These are phyloP conservation scores for Yarrowia sp. DNA, from an alignment of 805 yeast species.

Conservation along the genomic window DNA sequence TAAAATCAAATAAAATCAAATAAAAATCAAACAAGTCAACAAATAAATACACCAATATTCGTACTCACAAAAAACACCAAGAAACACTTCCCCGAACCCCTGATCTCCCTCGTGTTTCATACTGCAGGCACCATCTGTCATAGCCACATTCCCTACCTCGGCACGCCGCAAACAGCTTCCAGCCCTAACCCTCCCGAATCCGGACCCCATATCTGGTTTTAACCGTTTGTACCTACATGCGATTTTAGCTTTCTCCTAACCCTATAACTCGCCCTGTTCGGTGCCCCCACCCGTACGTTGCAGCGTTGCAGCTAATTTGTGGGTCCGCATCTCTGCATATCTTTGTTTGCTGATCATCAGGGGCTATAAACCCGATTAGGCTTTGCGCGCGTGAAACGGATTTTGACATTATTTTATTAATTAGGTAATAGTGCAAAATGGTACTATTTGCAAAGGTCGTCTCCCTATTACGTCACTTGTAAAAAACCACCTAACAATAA, in stretches of 20 bases:
- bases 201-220: not conserved
- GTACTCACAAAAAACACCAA: too few relatives aligned
- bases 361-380: not conserved
- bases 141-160: constrained; percentile 2
- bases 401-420: too few relatives aligned
- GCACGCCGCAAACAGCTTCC: not conserved
- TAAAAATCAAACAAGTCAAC: too few relatives aligned
- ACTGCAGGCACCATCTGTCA: constrained; percentile 1
- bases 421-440: too few relatives aligned
- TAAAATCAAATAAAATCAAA: too few relatives aligned
- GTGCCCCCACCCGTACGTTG: constrained; percentile 13
- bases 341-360: constrained; percentile 22
- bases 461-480: not conserved
- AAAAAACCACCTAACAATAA: too few relatives aligned
- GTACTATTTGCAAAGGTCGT: too few relatives aligned
- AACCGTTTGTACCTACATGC: constrained; percentile 25
- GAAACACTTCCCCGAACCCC: not conserved
- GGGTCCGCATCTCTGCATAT: constrained; percentile 9
- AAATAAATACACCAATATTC: too few relatives aligned
- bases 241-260: not conserved
- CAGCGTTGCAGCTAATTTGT: constrained; percentile 4
- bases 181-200: not conserved
- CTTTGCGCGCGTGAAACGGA: not conserved
- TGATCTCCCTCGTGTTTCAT: not conserved
- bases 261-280: not conserved